Evolutionary conservation across 2,329 filamentous ascomycete genomes (phyloP), one percentile per base, ranked within the genome.

Genomic region (Trichoderma sp.): DNA sequence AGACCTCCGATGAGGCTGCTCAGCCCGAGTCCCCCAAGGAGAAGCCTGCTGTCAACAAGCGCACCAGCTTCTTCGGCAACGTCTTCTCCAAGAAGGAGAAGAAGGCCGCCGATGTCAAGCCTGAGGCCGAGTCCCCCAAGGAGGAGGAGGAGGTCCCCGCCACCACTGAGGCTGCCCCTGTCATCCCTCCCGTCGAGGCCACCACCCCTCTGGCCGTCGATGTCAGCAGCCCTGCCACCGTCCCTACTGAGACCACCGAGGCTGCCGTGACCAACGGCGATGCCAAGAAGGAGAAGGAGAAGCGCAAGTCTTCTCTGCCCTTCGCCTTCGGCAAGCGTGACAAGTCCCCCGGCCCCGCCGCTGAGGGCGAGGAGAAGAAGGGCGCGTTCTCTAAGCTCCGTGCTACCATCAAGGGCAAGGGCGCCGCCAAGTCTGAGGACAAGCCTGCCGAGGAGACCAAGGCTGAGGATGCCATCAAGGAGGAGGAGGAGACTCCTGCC

Each of bases 261-360:
- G 78, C 74, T 59, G 77, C 83, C 70, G 80, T 82, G 30, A 80
- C 83, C 71, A 85, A 85, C 74, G 84, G 84, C 73, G 89, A 90
- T 83, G 75, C 83, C 70, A 88, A 88, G 81, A 89, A 89, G 83
- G 88, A 88, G 74, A 94, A 93, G 90, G 87, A 89, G 82, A 97
- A 97, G 92, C 93, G 94, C 82, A 90, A 90, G 83, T 96, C 93
- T 75, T 91, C 95, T 78, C 82, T 89, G 9, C 87, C 87, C 63
- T 97, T 97, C 83, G 90, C 89, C 77, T 91, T 90, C 78, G 90
- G 93, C 77, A 92, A 93, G 88, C 95, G 95, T 87, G 91, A 92
- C 81, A 88, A 88, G 82, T 82, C 82, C 43, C 80, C 84, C 59
- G 78, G 83, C 43, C 87, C 87, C 1, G 91, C 90, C 74, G 85